These are phyloP conservation scores for Wickerhamiella dianesei DNA, from an alignment of 805 yeast species.

Conservation along the genomic window DNA sequence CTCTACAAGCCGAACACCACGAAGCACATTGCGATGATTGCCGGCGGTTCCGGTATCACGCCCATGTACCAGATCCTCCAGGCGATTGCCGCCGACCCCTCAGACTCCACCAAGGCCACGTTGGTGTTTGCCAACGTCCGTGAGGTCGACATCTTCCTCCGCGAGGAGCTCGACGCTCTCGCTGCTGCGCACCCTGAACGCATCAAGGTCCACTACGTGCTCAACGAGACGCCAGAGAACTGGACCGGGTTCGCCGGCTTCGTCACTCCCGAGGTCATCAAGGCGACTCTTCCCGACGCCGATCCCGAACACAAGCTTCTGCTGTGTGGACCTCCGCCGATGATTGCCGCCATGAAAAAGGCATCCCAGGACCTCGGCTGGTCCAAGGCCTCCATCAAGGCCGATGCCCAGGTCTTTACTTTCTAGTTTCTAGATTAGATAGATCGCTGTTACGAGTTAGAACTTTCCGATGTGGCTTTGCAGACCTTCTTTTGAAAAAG, in stretches of 20 bases:
- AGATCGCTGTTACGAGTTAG: not conserved
- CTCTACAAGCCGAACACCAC: conserved; percentile 70
- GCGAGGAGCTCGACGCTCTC: conserved; percentile 62
- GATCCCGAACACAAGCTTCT: conserved; percentile 52
- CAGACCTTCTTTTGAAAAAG: no score
- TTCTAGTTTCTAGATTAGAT: conserved; percentile 43
- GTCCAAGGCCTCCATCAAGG: conserved; percentile 74
- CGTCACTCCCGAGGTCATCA: conserved; percentile 60
- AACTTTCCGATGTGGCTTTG: no score
- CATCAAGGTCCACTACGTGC: conserved; percentile 56
- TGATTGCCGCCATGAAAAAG: conserved; percentile 75
- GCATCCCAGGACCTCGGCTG: conserved; percentile 63
- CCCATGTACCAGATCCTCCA: conserved; percentile 80
- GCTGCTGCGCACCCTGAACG: conserved; percentile 28
- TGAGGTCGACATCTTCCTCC: conserved; percentile 67
- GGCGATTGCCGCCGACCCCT: conserved; percentile 62
- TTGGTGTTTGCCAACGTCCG: conserved; percentile 72
- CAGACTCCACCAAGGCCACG: conserved; percentile 61
- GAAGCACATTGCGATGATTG: conserved; percentile 69
- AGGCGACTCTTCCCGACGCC: conserved; percentile 47
- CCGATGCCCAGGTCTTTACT: conserved; percentile 82
- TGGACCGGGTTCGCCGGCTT: conserved; percentile 77
- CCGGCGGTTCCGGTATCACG: conserved; percentile 94
- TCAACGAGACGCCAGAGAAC: conserved; percentile 53
- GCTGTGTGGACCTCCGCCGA: conserved; percentile 89